phyloP scores from a whole-genome alignment of 495 filamentous ascomycete genomes.

The Pseudotulostoma volvatum region DNA sequence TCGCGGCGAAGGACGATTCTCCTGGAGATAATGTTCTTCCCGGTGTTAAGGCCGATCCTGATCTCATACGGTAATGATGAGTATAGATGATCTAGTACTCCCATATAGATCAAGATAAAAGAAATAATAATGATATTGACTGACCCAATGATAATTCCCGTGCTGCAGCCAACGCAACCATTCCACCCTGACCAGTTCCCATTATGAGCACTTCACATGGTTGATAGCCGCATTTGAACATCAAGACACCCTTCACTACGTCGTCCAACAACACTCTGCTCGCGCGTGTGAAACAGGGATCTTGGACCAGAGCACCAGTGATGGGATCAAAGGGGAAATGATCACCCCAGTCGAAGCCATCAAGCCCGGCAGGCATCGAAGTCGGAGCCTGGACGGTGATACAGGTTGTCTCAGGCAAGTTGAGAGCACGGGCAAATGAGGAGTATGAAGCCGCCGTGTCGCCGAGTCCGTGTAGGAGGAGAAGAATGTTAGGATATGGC shows the following conservation, averaged over 20 bases:
- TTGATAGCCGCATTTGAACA: conserved; percentile 55
- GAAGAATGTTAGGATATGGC: conserved; percentile 51
- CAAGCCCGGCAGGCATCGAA: conserved; percentile 51
- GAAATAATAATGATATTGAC: not conserved
- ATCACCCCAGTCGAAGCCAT: conserved; percentile 89
- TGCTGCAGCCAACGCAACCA: conserved; percentile 49
- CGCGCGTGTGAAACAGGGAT: conserved; percentile 55
- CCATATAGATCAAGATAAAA: not conserved
- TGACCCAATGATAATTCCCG: conserved; percentile 18
- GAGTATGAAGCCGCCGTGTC: conserved; percentile 57
- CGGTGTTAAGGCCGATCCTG: too few relatives aligned
- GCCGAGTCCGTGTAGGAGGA: conserved; percentile 84
- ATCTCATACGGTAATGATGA: too few relatives aligned
- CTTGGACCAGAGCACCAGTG: conserved; percentile 54
- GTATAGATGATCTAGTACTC: too few relatives aligned
- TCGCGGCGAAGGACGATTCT: conserved; percentile 33
- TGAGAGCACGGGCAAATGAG: conserved; percentile 51
- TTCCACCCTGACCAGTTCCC: conserved; percentile 80
- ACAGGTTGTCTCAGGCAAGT: conserved; percentile 63
- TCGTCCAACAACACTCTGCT: conserved; percentile 32
- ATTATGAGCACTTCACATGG: conserved; percentile 55
- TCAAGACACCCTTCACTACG: conserved; percentile 43
- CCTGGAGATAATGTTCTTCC: too few relatives aligned
- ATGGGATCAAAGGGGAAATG: conserved; percentile 52
- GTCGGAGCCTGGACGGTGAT: conserved; percentile 59